Evolutionary conservation across 768 basidiomycete species (phyloP).

Genomic region (Xerocomellus chrysenteron): DNA sequence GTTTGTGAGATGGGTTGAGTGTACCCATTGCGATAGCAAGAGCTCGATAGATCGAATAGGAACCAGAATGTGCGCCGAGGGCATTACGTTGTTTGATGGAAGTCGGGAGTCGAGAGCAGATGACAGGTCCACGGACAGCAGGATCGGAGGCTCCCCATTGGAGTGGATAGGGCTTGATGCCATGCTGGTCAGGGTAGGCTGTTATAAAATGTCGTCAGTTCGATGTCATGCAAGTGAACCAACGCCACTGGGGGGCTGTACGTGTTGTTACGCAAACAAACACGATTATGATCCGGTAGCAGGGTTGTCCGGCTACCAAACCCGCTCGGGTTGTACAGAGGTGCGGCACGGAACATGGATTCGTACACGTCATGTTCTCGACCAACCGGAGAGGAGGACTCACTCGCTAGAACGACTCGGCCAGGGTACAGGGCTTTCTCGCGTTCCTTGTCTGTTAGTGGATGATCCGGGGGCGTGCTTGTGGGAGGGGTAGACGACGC

Average conservation of each 20-base stretch:
- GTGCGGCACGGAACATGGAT: not conserved
- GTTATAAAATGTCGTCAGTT: slow-evolving; percentile 11
- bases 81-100: slow-evolving; percentile 92
- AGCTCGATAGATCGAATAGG: slow-evolving; percentile 93
- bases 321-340: not conserved
- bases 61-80: slow-evolving; percentile 90
- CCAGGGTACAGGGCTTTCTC: slow-evolving; percentile 79
- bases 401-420: slow-evolving; percentile 81
- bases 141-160: slow-evolving; percentile 77
- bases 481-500: slow-evolving; percentile 28
- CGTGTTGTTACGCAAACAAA: slow-evolving; percentile 5
- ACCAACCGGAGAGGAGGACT: slow-evolving; percentile 33
- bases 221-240: slow-evolving; percentile 1
- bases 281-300: slow-evolving; percentile 12
- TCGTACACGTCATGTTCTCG: not conserved
- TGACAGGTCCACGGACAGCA: slow-evolving; percentile 73
- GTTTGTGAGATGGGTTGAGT: slow-evolving; percentile 74
- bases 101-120: slow-evolving; percentile 81
- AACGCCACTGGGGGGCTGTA: not conserved
- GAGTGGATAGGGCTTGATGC: slow-evolving; percentile 76
- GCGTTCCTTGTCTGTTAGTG: slow-evolving; percentile 55
- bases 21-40: slow-evolving; percentile 89
- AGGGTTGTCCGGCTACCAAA: not conserved
- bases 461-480: slow-evolving; percentile 18
- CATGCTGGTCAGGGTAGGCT: slow-evolving; percentile 92